Evolutionary conservation across 108 stramenopile genomes (phyloP).

Genomic region (Nitzschia palea): DNA sequence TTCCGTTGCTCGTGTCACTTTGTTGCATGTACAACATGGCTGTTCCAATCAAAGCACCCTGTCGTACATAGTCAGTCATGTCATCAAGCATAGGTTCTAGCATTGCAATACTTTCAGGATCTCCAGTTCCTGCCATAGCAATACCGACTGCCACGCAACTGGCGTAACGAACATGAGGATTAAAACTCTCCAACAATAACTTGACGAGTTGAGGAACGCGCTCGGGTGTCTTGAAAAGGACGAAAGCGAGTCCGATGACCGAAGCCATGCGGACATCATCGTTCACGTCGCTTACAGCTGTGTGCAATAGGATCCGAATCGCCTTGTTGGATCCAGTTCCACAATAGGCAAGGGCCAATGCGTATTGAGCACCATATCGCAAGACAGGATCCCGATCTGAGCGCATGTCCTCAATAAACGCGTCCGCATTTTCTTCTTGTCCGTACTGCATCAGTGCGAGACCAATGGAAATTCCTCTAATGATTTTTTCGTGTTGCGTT

Average conservation of each 20-base stretch:
- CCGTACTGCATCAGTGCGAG: conserved; percentile 94
- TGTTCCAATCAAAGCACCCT: conserved; percentile 96
- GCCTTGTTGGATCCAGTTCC: conserved; percentile 97
- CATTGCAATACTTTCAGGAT: conserved; percentile 92
- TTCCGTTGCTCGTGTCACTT: conserved; percentile 75
- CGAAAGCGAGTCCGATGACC: conserved; percentile 96
- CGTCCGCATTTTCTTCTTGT: conserved; percentile 97
- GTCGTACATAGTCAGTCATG: conserved; percentile 96
- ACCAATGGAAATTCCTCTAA: conserved; percentile 95
- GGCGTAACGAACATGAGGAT: conserved; percentile 99
- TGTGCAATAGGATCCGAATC: conserved; percentile 94
- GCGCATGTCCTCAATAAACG: conserved; percentile 91
- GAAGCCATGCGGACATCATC: conserved; percentile 99
- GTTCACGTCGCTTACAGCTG: conserved; percentile 97
- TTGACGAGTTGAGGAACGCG: conserved; percentile 92
- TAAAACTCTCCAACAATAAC: conserved; percentile 97
- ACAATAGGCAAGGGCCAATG: conserved; percentile 95
- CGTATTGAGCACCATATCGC: conserved; percentile 97
- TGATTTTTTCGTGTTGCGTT: conserved; percentile 99
- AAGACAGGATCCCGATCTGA: conserved; percentile 96
- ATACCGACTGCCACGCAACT: conserved; percentile 99
- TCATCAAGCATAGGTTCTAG: conserved; percentile 99
- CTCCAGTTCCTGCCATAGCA: conserved; percentile 96
- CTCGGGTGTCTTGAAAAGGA: conserved; percentile 95
- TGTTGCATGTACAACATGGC: conserved; percentile 99